Percentiles rank a stretch among this genome's conserved stretches.
These are phyloP conservation scores for Myriangium duriaei DNA, from an alignment of 2,329 filamentous ascomycete species.

Conservation along the genomic window DNA sequence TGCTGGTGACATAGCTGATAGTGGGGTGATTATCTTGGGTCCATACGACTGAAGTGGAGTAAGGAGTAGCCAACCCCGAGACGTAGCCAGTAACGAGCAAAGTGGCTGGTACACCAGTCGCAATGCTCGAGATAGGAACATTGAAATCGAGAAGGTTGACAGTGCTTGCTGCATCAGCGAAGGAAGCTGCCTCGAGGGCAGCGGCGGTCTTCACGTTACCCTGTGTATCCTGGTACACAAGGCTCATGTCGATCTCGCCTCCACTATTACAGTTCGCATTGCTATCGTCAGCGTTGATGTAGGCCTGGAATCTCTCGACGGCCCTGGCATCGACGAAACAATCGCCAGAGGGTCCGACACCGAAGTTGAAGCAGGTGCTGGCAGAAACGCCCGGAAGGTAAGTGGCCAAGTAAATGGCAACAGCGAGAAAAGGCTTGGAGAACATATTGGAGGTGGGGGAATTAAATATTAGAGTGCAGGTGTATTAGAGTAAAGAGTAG, in stretches of 20 bases:
- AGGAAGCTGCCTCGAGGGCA: background rate
- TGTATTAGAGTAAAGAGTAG: background rate
- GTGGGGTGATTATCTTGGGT: background rate
- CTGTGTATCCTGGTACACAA: background rate
- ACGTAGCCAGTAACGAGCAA: background rate
- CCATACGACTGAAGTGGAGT: background rate
- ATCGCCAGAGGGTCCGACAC: background rate
- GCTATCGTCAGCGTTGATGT: background rate
- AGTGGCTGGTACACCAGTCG: background rate
- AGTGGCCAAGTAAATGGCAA: background rate
- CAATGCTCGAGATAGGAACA: background rate
- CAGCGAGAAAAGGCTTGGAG: background rate
- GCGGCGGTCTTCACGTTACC: background rate
- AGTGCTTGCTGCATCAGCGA: background rate
- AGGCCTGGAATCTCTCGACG: background rate
- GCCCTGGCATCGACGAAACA: background rate
- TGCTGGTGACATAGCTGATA: background rate
- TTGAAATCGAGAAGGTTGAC: background rate
- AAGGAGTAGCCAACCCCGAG: background rate
- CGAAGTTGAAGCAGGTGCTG: background rate
- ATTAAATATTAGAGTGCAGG: background rate
- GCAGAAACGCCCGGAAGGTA: background rate
- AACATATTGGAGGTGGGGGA: background rate
- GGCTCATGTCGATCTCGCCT: background rate
- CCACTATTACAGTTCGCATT: background rate